These are phyloP conservation scores for Alternaria angustiovoidea DNA, from an alignment of 2,329 filamentous ascomycete genomes.

Conservation along the genomic window DNA sequence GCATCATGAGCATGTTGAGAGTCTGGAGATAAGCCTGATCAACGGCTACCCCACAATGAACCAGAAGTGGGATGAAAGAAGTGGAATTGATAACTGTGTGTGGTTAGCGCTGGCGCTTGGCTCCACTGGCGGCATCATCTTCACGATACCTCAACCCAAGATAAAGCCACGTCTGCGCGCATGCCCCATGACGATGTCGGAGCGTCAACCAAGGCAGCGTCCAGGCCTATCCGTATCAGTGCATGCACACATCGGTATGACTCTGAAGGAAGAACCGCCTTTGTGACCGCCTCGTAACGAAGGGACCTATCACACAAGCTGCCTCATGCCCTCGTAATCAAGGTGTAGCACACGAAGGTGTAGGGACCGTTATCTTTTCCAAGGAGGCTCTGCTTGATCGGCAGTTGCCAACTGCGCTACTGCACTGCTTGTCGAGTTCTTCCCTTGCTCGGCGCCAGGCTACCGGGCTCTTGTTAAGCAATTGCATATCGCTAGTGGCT, in stretches of 20 bases:
- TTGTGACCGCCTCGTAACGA: background rate
- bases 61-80: conserved; percentile 19
- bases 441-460: background rate
- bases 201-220: background rate
- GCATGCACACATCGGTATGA: background rate
- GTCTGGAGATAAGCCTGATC: conserved; percentile 21
- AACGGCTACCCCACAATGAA: conserved; percentile 28
- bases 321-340: background rate
- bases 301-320: conserved; percentile 1
- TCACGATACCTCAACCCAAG: conserved; percentile 26
- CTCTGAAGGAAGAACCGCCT: background rate
- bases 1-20: conserved; percentile 18
- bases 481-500: background rate
- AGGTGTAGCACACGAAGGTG: background rate
- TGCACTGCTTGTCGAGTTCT: conserved; percentile 6
- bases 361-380: background rate
- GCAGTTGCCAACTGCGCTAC: conserved; percentile 3
- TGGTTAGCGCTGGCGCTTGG: conserved; percentile 10
- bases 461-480: background rate
- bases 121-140: conserved; percentile 29
- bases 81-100: conserved; percentile 23
- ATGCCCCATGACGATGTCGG: conserved; percentile 24
- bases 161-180: conserved; percentile 33
- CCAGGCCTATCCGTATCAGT: conserved; percentile 5
- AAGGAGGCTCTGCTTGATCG: conserved; percentile 14